Percentiles rank a stretch among this genome's conserved stretches.
phyloP scores from a whole-genome alignment of 768 basidiomycete genomes.

The Ephemerocybe angulata region DNA sequence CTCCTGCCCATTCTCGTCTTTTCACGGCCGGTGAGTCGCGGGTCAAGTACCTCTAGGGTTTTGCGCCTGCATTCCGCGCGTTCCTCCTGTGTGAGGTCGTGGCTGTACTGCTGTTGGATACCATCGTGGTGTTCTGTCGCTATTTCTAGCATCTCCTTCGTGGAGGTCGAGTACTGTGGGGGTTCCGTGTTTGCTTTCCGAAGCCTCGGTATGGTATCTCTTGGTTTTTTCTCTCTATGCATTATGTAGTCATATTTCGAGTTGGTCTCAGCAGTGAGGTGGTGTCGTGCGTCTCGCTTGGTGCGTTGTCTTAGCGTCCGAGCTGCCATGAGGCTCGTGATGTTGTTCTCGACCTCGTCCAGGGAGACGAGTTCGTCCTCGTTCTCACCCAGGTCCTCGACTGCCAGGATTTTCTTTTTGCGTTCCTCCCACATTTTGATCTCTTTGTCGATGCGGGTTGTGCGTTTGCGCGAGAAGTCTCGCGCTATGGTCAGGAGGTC shows the following conservation, averaged over 20 bases:
- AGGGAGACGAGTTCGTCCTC: no score
- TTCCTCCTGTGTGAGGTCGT: no score
- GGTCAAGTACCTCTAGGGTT: no score
- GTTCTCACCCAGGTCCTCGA: no score
- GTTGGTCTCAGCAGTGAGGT: constrained; percentile 9
- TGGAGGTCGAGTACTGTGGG: constrained; percentile 15
- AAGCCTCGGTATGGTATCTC: constrained; percentile 11
- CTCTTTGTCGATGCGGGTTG: not conserved
- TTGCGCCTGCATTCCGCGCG: no score
- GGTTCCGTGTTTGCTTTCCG: not conserved
- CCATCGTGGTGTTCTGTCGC: constrained; percentile 24
- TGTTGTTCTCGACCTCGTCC: no score
- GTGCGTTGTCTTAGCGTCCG: no score
- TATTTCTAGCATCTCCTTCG: constrained; percentile 29
- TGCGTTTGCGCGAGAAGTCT: not conserved
- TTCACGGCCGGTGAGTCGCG: no score
- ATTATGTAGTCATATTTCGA: constrained; percentile 5
- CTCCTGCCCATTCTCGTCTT: no score
- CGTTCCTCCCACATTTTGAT: not conserved
- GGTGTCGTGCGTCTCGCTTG: not conserved
- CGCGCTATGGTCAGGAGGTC: not conserved
- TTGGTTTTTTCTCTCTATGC: constrained; percentile 9
- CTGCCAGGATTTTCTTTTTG: no score
- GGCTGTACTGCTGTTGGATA: constrained; percentile 20
- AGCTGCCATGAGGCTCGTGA: no score